These are phyloP conservation scores for Vitis hybrid DNA, from an alignment of 177 flowering plant species.

Conservation along the genomic window DNA sequence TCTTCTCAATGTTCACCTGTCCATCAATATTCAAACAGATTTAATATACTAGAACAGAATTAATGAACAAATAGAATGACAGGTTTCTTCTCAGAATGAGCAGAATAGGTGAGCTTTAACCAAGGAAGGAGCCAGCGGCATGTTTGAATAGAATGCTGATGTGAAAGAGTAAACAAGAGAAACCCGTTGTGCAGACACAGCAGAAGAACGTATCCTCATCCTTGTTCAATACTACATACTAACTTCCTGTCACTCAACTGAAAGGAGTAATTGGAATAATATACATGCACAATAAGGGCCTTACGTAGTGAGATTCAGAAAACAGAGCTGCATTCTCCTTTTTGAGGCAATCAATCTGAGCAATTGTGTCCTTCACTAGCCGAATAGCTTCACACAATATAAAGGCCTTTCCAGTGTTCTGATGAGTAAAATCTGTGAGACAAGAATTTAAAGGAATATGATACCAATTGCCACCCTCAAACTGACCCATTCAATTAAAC, in stretches of 20 bases:
- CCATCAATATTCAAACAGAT: neutral
- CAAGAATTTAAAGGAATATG: constrained; percentile 4
- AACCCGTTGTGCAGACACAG: too few species aligned
- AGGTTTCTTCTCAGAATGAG: neutral
- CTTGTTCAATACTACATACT: too few species aligned
- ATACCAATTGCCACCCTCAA: neutral
- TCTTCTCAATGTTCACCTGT: constrained; percentile 51
- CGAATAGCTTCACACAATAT: constrained; percentile 65
- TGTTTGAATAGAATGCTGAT: too few species aligned
- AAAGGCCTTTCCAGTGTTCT: constrained; percentile 77
- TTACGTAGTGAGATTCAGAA: constrained; percentile 84
- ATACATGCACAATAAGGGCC: constrained; percentile 11
- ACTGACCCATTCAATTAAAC: neutral
- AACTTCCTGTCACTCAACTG: neutral
- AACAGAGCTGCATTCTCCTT: constrained; percentile 64
- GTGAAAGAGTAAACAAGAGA: too few species aligned
- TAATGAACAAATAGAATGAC: neutral
- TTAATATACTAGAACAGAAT: neutral
- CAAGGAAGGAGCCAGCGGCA: too few species aligned
- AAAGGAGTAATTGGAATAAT: too few species aligned
- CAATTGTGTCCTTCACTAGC: constrained; percentile 49
- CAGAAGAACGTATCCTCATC: too few species aligned
- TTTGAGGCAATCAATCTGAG: constrained; percentile 60
- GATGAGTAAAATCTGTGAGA: constrained; percentile 48
- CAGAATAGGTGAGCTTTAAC: too few species aligned